Conservation (phyloP, 2,329 filamentous ascomycete species). For the Fusarium newnesense region DNA sequence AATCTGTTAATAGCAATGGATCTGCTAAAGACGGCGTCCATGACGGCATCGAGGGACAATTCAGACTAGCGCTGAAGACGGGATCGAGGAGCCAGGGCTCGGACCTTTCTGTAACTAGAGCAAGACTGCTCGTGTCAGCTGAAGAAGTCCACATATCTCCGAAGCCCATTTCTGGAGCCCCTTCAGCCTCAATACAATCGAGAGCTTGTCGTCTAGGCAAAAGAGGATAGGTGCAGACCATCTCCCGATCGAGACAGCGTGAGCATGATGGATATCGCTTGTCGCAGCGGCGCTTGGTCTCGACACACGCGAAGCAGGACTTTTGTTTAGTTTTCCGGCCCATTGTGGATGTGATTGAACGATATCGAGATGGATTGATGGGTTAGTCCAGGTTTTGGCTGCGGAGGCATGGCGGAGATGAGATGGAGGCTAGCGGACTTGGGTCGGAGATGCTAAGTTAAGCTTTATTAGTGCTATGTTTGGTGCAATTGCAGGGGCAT, state of each 20-base stretch:
- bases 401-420: not conserved
- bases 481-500: rapidly evolving
- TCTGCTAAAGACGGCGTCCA: not conserved
- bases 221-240: not conserved
- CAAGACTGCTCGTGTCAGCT: rapidly evolving
- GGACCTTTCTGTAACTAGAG: rapidly evolving
- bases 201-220: not conserved
- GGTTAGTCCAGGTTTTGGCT: not conserved
- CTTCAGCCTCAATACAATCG: rapidly evolving
- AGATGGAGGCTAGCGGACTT: not conserved
- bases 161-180: not conserved
- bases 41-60: rapidly evolving
- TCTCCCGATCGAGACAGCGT: not conserved
- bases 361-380: rapidly evolving
- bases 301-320: not conserved
- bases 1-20: rapidly evolving
- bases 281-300: not conserved
- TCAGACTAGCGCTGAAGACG: not conserved
- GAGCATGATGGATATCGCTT: not conserved
- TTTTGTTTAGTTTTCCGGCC: not conserved
- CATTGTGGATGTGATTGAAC: not conserved
- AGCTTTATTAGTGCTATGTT: not conserved
- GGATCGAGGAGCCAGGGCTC: not conserved
- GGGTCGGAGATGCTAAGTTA: not conserved
- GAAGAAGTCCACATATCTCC: not conserved